These are phyloP conservation scores for Lentinus tigrinus DNA, from an alignment of 768 basidiomycete genomes.

Conservation along the genomic window DNA sequence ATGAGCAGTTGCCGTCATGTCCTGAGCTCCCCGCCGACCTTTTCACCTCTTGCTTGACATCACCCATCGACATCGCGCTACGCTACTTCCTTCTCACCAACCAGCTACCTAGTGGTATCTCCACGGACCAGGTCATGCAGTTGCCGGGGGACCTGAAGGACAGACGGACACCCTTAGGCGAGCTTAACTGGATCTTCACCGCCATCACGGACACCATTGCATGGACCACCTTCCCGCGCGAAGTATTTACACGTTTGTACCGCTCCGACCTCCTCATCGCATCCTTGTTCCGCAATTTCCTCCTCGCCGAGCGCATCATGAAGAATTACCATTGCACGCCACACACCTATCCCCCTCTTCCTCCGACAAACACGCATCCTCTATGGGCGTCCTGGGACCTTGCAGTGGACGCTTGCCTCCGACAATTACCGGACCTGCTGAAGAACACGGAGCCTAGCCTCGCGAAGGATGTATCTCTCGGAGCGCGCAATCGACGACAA, in stretches of 20 bases:
- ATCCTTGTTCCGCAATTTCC: conserved; percentile 94
- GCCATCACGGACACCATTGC: conserved; percentile 99
- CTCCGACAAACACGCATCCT: conserved; percentile 94
- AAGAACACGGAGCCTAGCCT: conserved; percentile 26
- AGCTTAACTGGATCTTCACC: conserved; percentile 99
- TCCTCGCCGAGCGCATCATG: conserved; percentile 97
- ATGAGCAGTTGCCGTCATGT: conserved; percentile 90
- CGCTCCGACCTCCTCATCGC: conserved; percentile 95
- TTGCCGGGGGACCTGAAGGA: conserved; percentile 97
- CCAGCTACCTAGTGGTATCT: conserved; percentile 75
- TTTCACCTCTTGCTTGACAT: conserved; percentile 96
- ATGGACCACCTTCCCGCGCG: conserved; percentile 95
- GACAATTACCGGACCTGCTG: conserved; percentile 88
- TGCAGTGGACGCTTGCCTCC: conserved; percentile 89
- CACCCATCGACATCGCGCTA: conserved; percentile 96
- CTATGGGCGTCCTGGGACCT: conserved; percentile 99
- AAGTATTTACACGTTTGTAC: conserved; percentile 91
- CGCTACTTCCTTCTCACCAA: conserved; percentile 93
- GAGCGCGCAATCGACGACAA: conserved; percentile 26
- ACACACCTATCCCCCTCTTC: conserved; percentile 86
- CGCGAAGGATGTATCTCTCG: conserved; percentile 23
- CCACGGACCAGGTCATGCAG: conserved; percentile 89
- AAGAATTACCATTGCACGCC: conserved; percentile 97
- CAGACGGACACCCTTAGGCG: conserved; percentile 91
- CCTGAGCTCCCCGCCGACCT: conserved; percentile 97